Conservation (phyloP, 164 flowering plant species). For the Aristolochia fimbriata region DNA sequence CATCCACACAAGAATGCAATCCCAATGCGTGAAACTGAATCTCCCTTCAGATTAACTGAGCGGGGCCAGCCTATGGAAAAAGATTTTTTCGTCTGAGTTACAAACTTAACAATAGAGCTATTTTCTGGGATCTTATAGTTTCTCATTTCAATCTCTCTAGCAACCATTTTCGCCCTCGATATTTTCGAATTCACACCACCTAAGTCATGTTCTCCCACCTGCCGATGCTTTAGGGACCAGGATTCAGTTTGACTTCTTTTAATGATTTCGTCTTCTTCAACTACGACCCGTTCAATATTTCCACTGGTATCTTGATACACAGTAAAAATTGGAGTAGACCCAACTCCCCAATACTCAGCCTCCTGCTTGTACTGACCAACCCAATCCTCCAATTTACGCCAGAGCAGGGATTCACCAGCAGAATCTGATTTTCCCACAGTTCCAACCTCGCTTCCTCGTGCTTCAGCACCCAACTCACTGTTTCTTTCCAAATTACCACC, state of each 20-base stretch:
- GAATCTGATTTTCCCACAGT: too few species aligned
- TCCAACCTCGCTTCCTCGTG: too few species aligned
- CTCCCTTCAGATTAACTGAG: slow-evolving; percentile 14
- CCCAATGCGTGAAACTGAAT: slow-evolving; percentile 28
- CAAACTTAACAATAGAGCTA: slow-evolving; percentile 62
- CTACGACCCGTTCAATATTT: slow-evolving; percentile 39
- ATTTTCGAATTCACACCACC: slow-evolving; percentile 33
- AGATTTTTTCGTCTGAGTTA: slow-evolving; percentile 24
- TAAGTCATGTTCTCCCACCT: slow-evolving; percentile 19
- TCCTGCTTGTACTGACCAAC: too few species aligned
- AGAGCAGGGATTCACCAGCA: too few species aligned
- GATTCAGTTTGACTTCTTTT: slow-evolving; percentile 28
- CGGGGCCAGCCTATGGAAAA: slow-evolving; percentile 21
- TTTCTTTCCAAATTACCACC: too few species aligned
- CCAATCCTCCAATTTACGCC: too few species aligned
- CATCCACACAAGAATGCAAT: slow-evolving; percentile 33
- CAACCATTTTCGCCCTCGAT: slow-evolving; percentile 41
- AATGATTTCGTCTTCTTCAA: slow-evolving; percentile 62
- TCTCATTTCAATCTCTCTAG: slow-evolving; percentile 56
- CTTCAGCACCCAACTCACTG: too few species aligned
- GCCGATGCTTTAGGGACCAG: not conserved
- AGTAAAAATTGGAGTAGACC: slow-evolving; percentile 8
- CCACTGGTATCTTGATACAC: slow-evolving; percentile 42
- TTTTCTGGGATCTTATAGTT: slow-evolving; percentile 38
- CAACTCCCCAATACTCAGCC: too few species aligned